phyloP scores from a whole-genome alignment of 805 yeast genomes.

The Candida rishiriensis region DNA sequence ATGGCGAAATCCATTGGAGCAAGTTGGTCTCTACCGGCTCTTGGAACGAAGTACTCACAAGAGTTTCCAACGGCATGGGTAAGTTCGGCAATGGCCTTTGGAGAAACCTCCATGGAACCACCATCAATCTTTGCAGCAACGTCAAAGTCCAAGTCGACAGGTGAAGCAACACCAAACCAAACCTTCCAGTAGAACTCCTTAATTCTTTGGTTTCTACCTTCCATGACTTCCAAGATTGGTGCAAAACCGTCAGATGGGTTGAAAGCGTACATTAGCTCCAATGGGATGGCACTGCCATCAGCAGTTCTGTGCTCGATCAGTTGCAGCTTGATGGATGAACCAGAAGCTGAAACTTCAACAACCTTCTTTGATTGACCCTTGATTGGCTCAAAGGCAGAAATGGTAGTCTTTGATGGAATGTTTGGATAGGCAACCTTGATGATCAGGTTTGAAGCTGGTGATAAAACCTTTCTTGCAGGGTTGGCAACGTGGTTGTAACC shows the following conservation, averaged over 20 bases:
- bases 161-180: slow-evolving; percentile 72
- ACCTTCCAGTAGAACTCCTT: slow-evolving; percentile 96
- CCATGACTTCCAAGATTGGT: slow-evolving; percentile 87
- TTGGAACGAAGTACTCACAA: slow-evolving; percentile 90
- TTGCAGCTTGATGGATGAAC: slow-evolving; percentile 57
- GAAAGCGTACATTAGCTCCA: slow-evolving; percentile 75
- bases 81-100: slow-evolving; percentile 80
- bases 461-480: slow-evolving; percentile 74
- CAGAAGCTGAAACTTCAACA: slow-evolving; percentile 53
- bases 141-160: slow-evolving; percentile 67
- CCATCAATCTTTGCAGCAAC: slow-evolving; percentile 71
- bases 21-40: slow-evolving; percentile 75
- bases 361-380: slow-evolving; percentile 68
- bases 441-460: slow-evolving; percentile 60
- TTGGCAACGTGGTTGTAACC: slow-evolving; percentile 74
- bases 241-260: slow-evolving; percentile 89
- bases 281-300: slow-evolving; percentile 66
- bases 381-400: slow-evolving; percentile 65
- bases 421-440: slow-evolving; percentile 55
- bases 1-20: slow-evolving; percentile 99
- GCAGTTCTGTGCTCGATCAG: slow-evolving; percentile 87
- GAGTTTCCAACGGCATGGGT: slow-evolving; percentile 97
- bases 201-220: slow-evolving; percentile 86
- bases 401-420: slow-evolving; percentile 48
- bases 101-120: slow-evolving; percentile 60